Base-by-base conservation (phyloP, 371 early-diverging fungal species). In the Mucor racemosus region DNA sequence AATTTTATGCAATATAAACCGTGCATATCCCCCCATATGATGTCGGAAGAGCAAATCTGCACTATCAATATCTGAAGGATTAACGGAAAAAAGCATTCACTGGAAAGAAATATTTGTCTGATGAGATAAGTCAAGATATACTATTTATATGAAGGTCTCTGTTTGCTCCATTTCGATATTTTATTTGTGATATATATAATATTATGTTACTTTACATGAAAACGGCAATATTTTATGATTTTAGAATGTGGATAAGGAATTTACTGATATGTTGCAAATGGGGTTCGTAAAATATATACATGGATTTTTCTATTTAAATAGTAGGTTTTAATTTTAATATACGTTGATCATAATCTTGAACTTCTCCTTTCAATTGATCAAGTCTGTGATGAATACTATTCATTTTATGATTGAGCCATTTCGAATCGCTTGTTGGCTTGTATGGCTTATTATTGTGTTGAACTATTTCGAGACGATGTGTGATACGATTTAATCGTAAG, bases 401-500 rank as follows among this genome's bases (percentile, higher is more conserved):
- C 17, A 71, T 53, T 31, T 63, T 36, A 8, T 62, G 21, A 33
- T 63, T 35, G 31, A 67, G 11, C 64, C 63, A 62, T 41, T 54
- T 33, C 13, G 41, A 14, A 7, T 71, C 67, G 31, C 17, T 8
- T 19, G 42, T 19, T 14, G 41, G 11, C 8, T 40, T 34, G 9
- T 50, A 50, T n/a, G 35, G 21, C 36, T 39, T 50, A 19, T 40
- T 50, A 11, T 54, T 9, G 1, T 42, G 40, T 44, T 68, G 50
- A 21, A 65, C 50, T 15, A 31, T 0, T 17, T 64, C 60, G 6
- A 72, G 39, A 5, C 56, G 53, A n/a, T 54, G 55, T 31, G 61
- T 58, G 21, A 72, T 68, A 62, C 41, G 60, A 13, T 61, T 41
- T 33, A 72, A 50, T 5, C 72, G 38, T 40, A 65, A 50, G 19